These are phyloP conservation scores for Echinosophora koreensis DNA, from an alignment of 306 rosid species.

Conservation along the genomic window DNA sequence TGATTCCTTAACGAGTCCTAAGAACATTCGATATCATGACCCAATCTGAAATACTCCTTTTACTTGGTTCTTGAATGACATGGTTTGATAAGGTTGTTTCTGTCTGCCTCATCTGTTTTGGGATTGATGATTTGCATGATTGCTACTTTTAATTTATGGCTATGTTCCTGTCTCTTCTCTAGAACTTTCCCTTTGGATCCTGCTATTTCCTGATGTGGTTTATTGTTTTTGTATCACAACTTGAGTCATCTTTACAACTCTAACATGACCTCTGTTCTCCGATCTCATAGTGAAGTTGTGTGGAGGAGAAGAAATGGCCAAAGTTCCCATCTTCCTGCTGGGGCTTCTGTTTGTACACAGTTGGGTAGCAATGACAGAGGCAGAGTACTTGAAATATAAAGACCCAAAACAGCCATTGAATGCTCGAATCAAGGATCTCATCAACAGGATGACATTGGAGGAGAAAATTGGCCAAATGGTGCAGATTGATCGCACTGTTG, in stretches of 20 bases:
- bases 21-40: too few species aligned
- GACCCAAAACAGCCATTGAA: conserved; percentile 54
- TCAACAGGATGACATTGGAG: conserved; percentile 48
- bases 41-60: too few species aligned
- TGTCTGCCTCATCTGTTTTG: too few species aligned
- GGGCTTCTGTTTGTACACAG: conserved; percentile 42
- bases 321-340: neutral
- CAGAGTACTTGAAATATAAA: conserved; percentile 48
- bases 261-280: neutral
- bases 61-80: neutral
- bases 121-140: neutral
- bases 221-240: neutral
- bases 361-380: conserved; percentile 25
- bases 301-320: conserved; percentile 43
- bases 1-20: too few species aligned
- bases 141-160: too few species aligned
- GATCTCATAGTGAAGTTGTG: conserved; percentile 25
- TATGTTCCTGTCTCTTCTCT: too few species aligned
- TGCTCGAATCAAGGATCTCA: conserved; percentile 43
- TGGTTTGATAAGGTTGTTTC: neutral
- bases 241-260: neutral
- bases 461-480: conserved; percentile 55
- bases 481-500: conserved; percentile 48
- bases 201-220: neutral
- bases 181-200: neutral